Conservation (phyloP, 257 asterid species). For the Lantana camara region DNA sequence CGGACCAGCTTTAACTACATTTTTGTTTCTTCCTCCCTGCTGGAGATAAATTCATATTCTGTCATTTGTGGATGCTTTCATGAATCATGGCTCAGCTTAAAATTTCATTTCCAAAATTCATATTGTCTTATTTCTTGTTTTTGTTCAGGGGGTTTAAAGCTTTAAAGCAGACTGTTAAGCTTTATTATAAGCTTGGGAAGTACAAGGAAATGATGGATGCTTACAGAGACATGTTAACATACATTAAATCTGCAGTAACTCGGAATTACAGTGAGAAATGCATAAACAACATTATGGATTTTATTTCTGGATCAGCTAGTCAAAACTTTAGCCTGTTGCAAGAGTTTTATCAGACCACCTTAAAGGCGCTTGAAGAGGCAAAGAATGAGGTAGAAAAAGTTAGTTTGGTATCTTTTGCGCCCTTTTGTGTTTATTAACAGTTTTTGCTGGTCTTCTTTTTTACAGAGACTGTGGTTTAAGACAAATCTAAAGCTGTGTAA, state of each 20-base stretch:
- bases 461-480: slow-evolving; percentile 86
- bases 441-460: slow-evolving; percentile 6
- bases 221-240: slow-evolving; percentile 74
- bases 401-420: neutral
- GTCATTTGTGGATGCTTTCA: neutral
- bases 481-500: slow-evolving; percentile 80
- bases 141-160: slow-evolving; percentile 80
- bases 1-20: neutral
- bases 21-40: neutral
- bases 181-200: slow-evolving; percentile 70
- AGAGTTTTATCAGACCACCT: slow-evolving; percentile 76
- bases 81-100: neutral
- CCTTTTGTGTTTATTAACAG: neutral
- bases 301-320: slow-evolving; percentile 77
- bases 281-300: slow-evolving; percentile 80
- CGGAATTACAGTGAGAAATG: slow-evolving; percentile 86
- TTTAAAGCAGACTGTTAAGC: slow-evolving; percentile 76
- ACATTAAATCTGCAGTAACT: slow-evolving; percentile 76
- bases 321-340: slow-evolving; percentile 71
- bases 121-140: neutral
- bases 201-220: slow-evolving; percentile 80
- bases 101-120: neutral
- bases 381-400: slow-evolving; percentile 64
- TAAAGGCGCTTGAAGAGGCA: slow-evolving; percentile 82
- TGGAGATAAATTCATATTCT: neutral